Percentiles rank a stretch among this genome's conserved stretches.
These are phyloP conservation scores for Lepidium didymum DNA, from an alignment of 345 rosid genomes.

Conservation along the genomic window DNA sequence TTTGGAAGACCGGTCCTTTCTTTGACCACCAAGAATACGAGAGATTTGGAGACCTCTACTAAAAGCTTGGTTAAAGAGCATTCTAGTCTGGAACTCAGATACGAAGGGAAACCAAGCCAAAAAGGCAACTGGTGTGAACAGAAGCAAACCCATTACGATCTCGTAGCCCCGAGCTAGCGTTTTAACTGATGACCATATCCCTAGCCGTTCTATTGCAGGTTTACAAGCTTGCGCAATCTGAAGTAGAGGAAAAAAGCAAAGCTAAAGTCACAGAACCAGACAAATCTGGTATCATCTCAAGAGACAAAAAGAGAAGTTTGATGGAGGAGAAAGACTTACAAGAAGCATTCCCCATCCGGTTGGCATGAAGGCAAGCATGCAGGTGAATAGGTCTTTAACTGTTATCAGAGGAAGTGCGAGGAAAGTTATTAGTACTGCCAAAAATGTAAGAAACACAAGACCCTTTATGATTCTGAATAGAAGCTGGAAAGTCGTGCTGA, in stretches of 20 bases:
- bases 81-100: slow-evolving; percentile 81
- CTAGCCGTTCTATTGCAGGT: slow-evolving; percentile 45
- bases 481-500: slow-evolving; percentile 72
- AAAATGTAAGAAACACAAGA: slow-evolving; percentile 51
- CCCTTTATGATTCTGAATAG: slow-evolving; percentile 68
- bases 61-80: slow-evolving; percentile 94
- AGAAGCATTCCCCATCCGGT: slow-evolving; percentile 92
- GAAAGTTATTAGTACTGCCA: slow-evolving; percentile 44
- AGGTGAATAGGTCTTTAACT: slow-evolving; percentile 52
- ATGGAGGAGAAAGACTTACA: slow-evolving; percentile 35
- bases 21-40: slow-evolving; percentile 78
- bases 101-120: slow-evolving; percentile 93
- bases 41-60: slow-evolving; percentile 90
- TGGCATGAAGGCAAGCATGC: slow-evolving; percentile 87
- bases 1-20: slow-evolving; percentile 56
- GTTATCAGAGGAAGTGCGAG: slow-evolving; percentile 68
- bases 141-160: slow-evolving; percentile 60
- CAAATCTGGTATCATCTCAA: neutral
- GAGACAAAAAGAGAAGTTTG: neutral
- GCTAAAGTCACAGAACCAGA: neutral
- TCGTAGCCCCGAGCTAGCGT: slow-evolving; percentile 74
- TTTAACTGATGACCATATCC: slow-evolving; percentile 65
- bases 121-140: slow-evolving; percentile 82
- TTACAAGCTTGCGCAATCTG: slow-evolving; percentile 85
- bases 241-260: neutral